Conservation (phyloP, 345 rosid genomes). For the Combretum micranthum region DNA sequence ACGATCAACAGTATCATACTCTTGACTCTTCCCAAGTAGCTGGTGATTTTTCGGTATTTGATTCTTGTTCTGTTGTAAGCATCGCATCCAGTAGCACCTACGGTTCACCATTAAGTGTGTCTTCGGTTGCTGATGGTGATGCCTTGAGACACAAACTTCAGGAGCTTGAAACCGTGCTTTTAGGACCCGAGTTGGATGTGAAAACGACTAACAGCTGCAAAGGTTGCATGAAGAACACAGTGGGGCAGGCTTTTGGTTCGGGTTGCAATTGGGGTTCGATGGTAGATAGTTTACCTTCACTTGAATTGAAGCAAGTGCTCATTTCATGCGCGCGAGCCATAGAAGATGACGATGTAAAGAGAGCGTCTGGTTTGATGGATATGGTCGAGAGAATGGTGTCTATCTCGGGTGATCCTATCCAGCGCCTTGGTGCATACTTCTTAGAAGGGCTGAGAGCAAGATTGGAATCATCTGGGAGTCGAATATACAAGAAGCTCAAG, state of each 20-base stretch:
- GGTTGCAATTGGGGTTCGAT: not conserved
- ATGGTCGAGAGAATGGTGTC: conserved; percentile 12
- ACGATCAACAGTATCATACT: conserved; percentile 3
- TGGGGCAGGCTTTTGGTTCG: not conserved
- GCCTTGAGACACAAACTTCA: conserved; percentile 1
- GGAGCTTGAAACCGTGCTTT: conserved; percentile 5
- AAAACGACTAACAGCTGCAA: not conserved
- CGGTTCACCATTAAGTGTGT: conserved; percentile 1
- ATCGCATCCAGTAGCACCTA: not conserved
- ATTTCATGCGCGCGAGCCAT: not conserved
- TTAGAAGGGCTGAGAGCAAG: conserved; percentile 13
- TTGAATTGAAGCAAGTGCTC: conserved; percentile 1
- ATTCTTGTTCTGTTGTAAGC: not conserved
- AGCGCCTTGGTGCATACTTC: conserved; percentile 12
- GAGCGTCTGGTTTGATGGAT: conserved; percentile 4
- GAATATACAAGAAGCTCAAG: conserved; percentile 8
- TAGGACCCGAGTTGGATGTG: conserved; percentile 4
- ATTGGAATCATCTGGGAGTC: conserved; percentile 7
- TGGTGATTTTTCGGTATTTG: not conserved
- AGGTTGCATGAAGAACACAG: not conserved
- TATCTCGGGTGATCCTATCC: conserved; percentile 2
- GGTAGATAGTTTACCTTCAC: not conserved
- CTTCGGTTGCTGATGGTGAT: not conserved
- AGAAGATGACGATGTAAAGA: not conserved
- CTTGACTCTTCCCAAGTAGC: conserved; percentile 8